Percentiles rank a stretch among this genome's conserved stretches.
Evolutionary conservation across 1,284 basidiomycete genomes (phyloP).

Genomic region (Ganoderma meredithae): DNA sequence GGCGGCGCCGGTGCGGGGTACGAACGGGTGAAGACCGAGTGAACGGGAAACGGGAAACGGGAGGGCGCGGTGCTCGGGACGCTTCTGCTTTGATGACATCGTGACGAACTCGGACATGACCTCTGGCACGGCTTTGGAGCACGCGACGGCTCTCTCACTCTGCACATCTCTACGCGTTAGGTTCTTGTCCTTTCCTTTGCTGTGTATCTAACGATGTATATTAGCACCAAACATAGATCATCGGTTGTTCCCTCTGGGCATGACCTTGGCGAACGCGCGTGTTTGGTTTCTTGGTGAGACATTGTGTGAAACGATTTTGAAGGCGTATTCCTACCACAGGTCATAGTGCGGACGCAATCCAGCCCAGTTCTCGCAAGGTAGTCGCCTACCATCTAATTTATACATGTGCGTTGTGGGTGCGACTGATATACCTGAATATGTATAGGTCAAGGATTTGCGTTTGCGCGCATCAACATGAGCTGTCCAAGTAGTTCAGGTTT

Average conservation of each 20-base stretch:
- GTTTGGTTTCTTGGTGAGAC: neutral
- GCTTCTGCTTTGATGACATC: neutral
- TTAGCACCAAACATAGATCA: slow-evolving; percentile 34
- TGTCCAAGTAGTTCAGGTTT: no score
- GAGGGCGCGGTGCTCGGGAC: neutral
- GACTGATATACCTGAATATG: no score
- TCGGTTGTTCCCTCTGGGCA: neutral
- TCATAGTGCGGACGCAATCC: no score
- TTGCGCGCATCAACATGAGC: no score
- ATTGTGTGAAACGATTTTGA: neutral
- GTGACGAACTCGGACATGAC: neutral
- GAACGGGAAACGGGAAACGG: slow-evolving; percentile 4
- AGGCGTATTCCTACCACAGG: no score
- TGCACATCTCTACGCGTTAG: neutral
- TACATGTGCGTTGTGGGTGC: no score
- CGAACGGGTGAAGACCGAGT: slow-evolving; percentile 40
- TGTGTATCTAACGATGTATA: slow-evolving; percentile 29
- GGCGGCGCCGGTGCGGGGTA: slow-evolving; percentile 39
- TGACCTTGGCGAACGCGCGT: no score
- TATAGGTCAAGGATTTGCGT: no score
- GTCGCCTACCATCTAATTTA: no score
- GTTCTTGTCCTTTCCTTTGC: slow-evolving; percentile 1
- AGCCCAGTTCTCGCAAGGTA: no score
- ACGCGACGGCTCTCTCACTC: neutral
- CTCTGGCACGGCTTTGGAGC: neutral